Base-by-base conservation (phyloP, 1,284 basidiomycete species). In the Peniophora sp. region DNA sequence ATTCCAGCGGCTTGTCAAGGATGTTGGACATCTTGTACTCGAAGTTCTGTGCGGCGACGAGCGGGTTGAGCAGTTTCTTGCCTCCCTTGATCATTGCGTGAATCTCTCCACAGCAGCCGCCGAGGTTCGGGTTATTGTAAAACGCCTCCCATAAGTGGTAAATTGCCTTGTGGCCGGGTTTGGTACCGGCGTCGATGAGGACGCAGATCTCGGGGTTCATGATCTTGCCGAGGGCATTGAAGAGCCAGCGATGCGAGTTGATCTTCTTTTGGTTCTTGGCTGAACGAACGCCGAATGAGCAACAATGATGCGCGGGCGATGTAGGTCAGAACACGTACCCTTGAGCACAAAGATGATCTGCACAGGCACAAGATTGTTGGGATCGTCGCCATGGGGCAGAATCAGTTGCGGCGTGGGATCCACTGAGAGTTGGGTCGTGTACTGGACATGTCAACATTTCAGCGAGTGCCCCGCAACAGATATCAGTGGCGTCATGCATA, bases 21-120 rank as follows among this genome's bases (percentile, higher is more conserved):
- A 97, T 96, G 67, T 95, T 95, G 36, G 90, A 93, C 89, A 95
- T 95, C 72, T 92, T 97, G 74, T 98, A 98, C 70, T 99, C 96
- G 61, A 99, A 98, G 69, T 98, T 98, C 68, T 98, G 96, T 22
- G 92, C 92, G 10, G 93, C 93, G 27, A 95, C 83, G 45, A 98
- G 75, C 12, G 96, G 96, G 62, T 98, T 99, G 55, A 98, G 64
- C 34, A 99, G 78, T 65, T 97, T 96, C 67, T 73, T 86, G 24
- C 96, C 95, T 27, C 88, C 88, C 64, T 92, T 83, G 61, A 96
- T 91, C 92, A 94, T 94, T 51, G 93, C 93, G 56, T 92, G 89
- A 59, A 94, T 95, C 75, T 96, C 91, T 59, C 95, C 93, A 65
- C 88, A 90, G 47, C 87, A 89, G 17, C 89, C 89, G 27, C 88